phyloP scores from a whole-genome alignment of 2,329 filamentous ascomycete species.

The Nemania sp. region DNA sequence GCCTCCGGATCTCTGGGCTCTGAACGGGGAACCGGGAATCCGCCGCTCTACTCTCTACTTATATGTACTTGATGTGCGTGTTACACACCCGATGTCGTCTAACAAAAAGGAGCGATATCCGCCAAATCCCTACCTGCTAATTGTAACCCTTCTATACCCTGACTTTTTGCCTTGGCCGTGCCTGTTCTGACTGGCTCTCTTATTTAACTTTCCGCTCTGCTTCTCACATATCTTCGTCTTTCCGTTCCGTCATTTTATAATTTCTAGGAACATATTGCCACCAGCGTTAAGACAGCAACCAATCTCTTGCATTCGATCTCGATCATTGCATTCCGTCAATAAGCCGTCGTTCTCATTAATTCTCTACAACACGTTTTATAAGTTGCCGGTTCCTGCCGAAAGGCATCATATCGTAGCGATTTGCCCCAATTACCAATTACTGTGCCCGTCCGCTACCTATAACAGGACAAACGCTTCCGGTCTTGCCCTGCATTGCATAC shows the following conservation, averaged over 20 bases:
- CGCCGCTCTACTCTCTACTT: not conserved
- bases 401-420: too few species aligned
- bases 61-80: conserved; percentile 1
- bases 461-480: too few species aligned
- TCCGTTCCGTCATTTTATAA: not conserved
- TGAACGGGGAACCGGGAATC: conserved; percentile 6
- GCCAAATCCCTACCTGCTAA: conserved; percentile 1
- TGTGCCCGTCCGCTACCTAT: not conserved
- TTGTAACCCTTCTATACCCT: conserved; percentile 4
- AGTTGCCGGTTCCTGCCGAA: not conserved
- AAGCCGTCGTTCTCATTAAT: not conserved
- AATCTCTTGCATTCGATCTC: not conserved
- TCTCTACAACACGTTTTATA: too few species aligned
- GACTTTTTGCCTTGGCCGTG: not conserved
- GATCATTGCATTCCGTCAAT: not conserved
- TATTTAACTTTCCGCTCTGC: conserved; percentile 4
- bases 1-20: conserved; percentile 26
- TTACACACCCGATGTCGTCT: conserved; percentile 8
- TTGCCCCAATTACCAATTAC: not conserved
- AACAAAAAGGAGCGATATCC: conserved; percentile 21
- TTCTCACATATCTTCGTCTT: too few species aligned
- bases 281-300: not conserved
- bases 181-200: not conserved
- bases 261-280: not conserved
- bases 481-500: not conserved